phyloP scores from a whole-genome alignment of 257 asterid species.

The Thymus mandschuricus region DNA sequence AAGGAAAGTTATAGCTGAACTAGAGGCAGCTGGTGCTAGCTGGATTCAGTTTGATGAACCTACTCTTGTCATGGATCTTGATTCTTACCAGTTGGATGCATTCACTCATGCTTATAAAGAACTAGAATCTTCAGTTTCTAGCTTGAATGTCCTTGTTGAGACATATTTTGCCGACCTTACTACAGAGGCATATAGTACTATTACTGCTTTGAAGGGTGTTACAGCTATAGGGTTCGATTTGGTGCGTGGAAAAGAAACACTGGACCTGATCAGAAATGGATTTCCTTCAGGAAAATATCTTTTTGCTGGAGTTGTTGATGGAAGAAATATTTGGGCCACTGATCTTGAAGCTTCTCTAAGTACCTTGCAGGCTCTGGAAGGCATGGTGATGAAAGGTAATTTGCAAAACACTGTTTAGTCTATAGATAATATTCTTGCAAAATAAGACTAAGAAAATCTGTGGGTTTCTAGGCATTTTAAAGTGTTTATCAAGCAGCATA shows the following conservation, averaged over 20 bases:
- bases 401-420: background rate
- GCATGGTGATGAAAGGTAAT: slow-evolving; percentile 71
- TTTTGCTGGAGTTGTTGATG: slow-evolving; percentile 87
- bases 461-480: slow-evolving; percentile 5
- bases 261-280: slow-evolving; percentile 64
- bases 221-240: slow-evolving; percentile 78
- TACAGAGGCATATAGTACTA: slow-evolving; percentile 54
- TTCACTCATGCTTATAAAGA: slow-evolving; percentile 65
- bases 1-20: slow-evolving; percentile 75
- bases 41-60: slow-evolving; percentile 92
- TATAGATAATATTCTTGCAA: background rate
- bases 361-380: slow-evolving; percentile 59
- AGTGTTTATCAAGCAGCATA: slow-evolving; percentile 1
- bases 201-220: slow-evolving; percentile 65
- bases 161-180: slow-evolving; percentile 84
- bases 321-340: slow-evolving; percentile 90
- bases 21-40: slow-evolving; percentile 85
- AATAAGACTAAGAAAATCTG: background rate
- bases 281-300: slow-evolving; percentile 75
- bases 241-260: slow-evolving; percentile 70
- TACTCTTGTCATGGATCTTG: slow-evolving; percentile 74
- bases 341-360: slow-evolving; percentile 71
- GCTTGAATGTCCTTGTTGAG: slow-evolving; percentile 71
- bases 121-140: slow-evolving; percentile 59
- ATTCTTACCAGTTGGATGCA: slow-evolving; percentile 59